A percentile compares a stretch with the other conserved stretches of the same genome.
These are phyloP conservation scores for Talaromyces atroroseus DNA, from an alignment of 2,329 filamentous ascomycete species.

Conservation along the genomic window DNA sequence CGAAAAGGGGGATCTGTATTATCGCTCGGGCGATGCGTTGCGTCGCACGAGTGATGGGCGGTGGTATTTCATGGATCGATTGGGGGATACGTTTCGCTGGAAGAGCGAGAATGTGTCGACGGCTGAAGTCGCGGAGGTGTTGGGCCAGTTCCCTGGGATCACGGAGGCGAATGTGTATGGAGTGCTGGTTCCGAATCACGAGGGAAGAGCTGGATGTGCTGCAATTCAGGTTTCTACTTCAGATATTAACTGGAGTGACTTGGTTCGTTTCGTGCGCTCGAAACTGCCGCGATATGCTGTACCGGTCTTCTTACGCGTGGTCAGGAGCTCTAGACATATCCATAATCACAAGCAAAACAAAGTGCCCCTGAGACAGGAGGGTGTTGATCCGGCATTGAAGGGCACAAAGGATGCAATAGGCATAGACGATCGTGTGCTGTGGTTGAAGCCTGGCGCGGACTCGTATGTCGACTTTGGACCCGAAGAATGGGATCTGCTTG, in stretches of 20 bases:
- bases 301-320: conserved; percentile 64
- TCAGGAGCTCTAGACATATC: conserved; percentile 40
- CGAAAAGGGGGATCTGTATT: conserved; percentile 62
- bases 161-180: conserved; percentile 67
- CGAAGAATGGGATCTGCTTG: conserved; percentile 54
- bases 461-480: conserved; percentile 56
- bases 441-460: conserved; percentile 44
- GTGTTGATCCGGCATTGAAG: conserved; percentile 53
- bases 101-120: conserved; percentile 63
- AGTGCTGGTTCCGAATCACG: conserved; percentile 59
- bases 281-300: conserved; percentile 68
- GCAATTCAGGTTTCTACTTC: too few species aligned
- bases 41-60: conserved; percentile 57
- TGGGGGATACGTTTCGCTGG: conserved; percentile 50
- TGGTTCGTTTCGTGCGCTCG: conserved; percentile 55
- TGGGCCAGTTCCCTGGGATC: conserved; percentile 56
- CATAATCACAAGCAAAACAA: conserved; percentile 80
- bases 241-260: conserved; percentile 54
- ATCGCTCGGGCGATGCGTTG: conserved; percentile 63
- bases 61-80: conserved; percentile 64
- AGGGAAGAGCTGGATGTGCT: conserved; percentile 62
- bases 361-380: conserved; percentile 61
- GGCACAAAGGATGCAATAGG: conserved; percentile 41
- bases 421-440: conserved; percentile 44
- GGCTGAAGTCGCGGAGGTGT: conserved; percentile 59